Conservation (phyloP, 1,139 yeast genomes). For the Debaryomyces robertsiae region DNA sequence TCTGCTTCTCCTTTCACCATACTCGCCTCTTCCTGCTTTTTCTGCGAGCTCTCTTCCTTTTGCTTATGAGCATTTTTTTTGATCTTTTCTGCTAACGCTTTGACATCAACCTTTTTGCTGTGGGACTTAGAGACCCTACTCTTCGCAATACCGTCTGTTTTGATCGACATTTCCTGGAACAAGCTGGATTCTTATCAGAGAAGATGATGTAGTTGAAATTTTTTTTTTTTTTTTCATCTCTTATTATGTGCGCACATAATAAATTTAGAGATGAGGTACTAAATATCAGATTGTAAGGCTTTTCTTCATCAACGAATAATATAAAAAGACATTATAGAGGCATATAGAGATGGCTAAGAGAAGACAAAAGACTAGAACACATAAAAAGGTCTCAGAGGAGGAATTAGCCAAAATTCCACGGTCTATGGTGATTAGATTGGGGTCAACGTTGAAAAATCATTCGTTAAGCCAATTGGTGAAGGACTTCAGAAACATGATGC, state of each 20-base stretch:
- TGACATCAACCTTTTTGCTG: constrained; percentile 26
- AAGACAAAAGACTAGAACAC: constrained; percentile 80
- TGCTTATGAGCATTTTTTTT: constrained; percentile 53
- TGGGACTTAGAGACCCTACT: constrained; percentile 16
- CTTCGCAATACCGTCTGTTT: constrained; percentile 18
- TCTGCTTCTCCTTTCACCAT: constrained; percentile 11
- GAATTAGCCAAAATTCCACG: constrained; percentile 77
- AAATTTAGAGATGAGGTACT: constrained; percentile 13
- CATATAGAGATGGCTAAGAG: constrained; percentile 41
- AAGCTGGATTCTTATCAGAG: too few relatives aligned
- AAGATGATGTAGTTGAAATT: neutral
- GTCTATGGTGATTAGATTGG: constrained; percentile 91
- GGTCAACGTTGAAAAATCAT: constrained; percentile 76
- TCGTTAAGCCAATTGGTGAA: constrained; percentile 80
- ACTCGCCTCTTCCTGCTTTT: constrained; percentile 21
- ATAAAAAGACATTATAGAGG: neutral
- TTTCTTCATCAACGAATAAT: constrained; percentile 3
- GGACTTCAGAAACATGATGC: constrained; percentile 90
- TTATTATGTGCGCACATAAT: constrained; percentile 10
- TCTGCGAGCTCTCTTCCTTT: constrained; percentile 17
- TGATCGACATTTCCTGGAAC: constrained; percentile 15
- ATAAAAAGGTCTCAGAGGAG: constrained; percentile 65
- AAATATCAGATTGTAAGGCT: constrained; percentile 1
- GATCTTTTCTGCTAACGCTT: constrained; percentile 50
- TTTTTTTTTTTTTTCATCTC: constrained; percentile 12